Percentiles rank a stretch among this genome's conserved stretches.
Evolutionary conservation across 2,329 filamentous ascomycete genomes (phyloP).

Genomic region (Chaetomiaceae sp.): DNA sequence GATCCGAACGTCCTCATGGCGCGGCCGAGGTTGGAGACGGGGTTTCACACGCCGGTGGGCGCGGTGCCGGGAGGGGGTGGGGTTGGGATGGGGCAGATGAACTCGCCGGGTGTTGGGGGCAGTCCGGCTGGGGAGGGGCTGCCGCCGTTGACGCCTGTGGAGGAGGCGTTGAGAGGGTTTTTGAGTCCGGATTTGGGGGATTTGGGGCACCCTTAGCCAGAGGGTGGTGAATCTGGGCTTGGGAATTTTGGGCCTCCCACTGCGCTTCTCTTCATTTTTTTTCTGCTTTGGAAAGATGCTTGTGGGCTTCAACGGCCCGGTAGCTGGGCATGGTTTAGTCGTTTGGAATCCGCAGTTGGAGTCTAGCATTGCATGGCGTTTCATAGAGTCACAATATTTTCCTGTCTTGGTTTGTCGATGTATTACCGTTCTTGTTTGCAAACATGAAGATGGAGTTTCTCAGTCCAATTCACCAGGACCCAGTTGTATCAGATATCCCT

Average conservation of each 20-base stretch:
- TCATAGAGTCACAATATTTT: background rate
- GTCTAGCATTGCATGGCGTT: background rate
- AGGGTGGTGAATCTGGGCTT: background rate
- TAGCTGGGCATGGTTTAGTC: no score
- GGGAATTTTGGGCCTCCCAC: background rate
- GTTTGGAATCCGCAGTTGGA: background rate
- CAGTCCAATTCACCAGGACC: no score
- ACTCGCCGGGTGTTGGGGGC: background rate
- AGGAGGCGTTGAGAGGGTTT: conserved; percentile 15
- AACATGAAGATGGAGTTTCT: no score
- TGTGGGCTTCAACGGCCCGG: no score
- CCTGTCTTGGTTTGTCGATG: background rate
- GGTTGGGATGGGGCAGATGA: conserved; percentile 7
- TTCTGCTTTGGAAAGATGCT: background rate
- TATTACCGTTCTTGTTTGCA: no score
- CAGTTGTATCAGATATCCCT: no score
- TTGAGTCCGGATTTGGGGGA: conserved; percentile 12
- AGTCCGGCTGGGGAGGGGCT: background rate
- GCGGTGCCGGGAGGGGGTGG: background rate
- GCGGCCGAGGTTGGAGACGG: conserved; percentile 11
- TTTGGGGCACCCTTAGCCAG: background rate
- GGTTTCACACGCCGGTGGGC: background rate
- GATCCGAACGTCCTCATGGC: background rate
- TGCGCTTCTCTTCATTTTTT: no score
- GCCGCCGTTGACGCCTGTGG: conserved; percentile 18